phyloP scores from a whole-genome alignment of 1,139 yeast genomes.

The Yamadazyma diospyri region DNA sequence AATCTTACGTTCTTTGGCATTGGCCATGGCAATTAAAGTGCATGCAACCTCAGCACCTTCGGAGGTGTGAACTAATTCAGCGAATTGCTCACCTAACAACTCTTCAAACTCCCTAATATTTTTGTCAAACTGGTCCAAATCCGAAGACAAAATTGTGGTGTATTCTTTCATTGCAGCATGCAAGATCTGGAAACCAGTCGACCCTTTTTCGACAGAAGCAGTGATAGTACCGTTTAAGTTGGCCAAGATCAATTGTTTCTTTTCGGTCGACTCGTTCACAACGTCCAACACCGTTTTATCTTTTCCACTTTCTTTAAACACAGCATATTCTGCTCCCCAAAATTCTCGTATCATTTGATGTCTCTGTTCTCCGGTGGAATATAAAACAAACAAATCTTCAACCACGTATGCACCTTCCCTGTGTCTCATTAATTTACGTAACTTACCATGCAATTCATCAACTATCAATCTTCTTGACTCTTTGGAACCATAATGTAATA shows the following conservation, averaged over 20 bases:
- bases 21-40: constrained; percentile 73
- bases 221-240: constrained; percentile 81
- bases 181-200: constrained; percentile 91
- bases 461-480: constrained; percentile 72
- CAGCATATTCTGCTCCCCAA: constrained; percentile 96
- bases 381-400: constrained; percentile 86
- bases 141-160: constrained; percentile 59
- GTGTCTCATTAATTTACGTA: constrained; percentile 91
- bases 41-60: constrained; percentile 94
- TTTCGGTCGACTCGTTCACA: constrained; percentile 71
- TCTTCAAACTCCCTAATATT: constrained; percentile 84
- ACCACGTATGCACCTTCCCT: constrained; percentile 99
- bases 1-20: constrained; percentile 87
- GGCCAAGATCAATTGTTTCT: constrained; percentile 69
- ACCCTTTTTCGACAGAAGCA: constrained; percentile 91
- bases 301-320: constrained; percentile 74
- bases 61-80: constrained; percentile 91
- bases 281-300: constrained; percentile 64
- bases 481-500: constrained; percentile 88
- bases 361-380: constrained; percentile 80
- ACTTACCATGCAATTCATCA: constrained; percentile 84
- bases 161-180: constrained; percentile 97
- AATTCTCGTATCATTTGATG: constrained; percentile 91
- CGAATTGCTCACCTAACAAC: constrained; percentile 79
- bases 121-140: constrained; percentile 42